phyloP scores from a whole-genome alignment of 1,139 yeast species.

The Taphrina wiesneri region DNA sequence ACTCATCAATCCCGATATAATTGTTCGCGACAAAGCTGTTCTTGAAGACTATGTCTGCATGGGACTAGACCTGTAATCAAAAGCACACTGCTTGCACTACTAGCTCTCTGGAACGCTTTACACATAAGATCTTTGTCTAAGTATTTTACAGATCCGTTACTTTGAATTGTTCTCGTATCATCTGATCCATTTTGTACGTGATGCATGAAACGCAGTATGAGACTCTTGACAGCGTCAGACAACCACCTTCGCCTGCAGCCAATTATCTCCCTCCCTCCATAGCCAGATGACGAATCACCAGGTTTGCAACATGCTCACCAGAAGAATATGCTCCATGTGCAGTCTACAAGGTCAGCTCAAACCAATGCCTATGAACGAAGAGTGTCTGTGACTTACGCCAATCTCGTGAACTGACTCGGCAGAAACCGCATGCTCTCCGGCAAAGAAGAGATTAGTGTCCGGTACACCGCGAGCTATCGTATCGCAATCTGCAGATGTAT shows the following conservation, averaged over 20 bases:
- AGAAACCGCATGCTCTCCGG: constrained; percentile 17
- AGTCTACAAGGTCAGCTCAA: neutral
- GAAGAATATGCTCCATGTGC: constrained; percentile 14
- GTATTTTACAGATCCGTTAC: too few relatives aligned
- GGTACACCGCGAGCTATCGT: constrained; percentile 2
- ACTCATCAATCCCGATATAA: constrained; percentile 11
- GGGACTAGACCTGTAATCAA: constrained; percentile 8
- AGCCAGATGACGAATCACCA: neutral
- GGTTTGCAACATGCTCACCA: constrained; percentile 2
- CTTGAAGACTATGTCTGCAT: constrained; percentile 12
- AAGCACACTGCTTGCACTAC: too few relatives aligned
- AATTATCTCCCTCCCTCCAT: too few relatives aligned
- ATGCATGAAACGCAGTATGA: too few relatives aligned
- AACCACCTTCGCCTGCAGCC: neutral
- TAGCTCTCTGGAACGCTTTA: too few relatives aligned
- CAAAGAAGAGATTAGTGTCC: neutral
- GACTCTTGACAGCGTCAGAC: too few relatives aligned
- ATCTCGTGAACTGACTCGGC: neutral
- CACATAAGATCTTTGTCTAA: too few relatives aligned
- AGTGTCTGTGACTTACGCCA: constrained; percentile 1
- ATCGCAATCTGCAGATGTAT: constrained; percentile 6
- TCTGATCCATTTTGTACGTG: too few relatives aligned
- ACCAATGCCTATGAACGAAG: neutral
- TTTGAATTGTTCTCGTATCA: too few relatives aligned
- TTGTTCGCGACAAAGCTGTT: constrained; percentile 3